These are phyloP conservation scores for Trametes maxima DNA, from an alignment of 768 basidiomycete species.

Conservation along the genomic window DNA sequence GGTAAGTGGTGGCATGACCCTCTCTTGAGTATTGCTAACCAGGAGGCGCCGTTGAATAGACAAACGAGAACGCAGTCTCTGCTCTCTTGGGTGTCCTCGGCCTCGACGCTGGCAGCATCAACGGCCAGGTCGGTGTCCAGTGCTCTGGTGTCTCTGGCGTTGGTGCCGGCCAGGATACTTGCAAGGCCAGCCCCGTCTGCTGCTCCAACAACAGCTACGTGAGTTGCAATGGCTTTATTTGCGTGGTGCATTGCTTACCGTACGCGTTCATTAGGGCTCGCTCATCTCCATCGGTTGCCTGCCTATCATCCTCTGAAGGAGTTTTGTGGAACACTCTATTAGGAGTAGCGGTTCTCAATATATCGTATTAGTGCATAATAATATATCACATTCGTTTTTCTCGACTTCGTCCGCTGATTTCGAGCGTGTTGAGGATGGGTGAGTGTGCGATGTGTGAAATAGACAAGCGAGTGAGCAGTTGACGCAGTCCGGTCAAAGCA, in stretches of 20 bases:
- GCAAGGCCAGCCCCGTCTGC: conserved; percentile 26
- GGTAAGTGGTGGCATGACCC: background rate
- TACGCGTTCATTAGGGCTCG: conserved; percentile 3
- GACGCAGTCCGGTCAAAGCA: no score
- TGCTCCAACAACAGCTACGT: conserved; percentile 31
- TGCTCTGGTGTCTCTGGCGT: conserved; percentile 30
- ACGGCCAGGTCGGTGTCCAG: conserved; percentile 27
- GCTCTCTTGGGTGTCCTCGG: conserved; percentile 27
- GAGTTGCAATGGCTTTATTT: background rate
- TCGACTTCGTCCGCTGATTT: no score
- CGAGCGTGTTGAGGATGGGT: no score
- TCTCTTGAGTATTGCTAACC: background rate
- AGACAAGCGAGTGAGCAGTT: no score
- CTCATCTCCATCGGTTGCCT: conserved; percentile 24
- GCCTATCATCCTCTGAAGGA: conserved; percentile 16
- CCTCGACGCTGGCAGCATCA: conserved; percentile 20
- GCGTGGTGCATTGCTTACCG: background rate
- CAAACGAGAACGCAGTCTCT: conserved; percentile 10
- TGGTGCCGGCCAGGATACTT: conserved; percentile 19
- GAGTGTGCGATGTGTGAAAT: no score
- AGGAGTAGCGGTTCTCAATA: no score
- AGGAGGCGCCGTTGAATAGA: background rate
- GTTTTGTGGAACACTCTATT: no score
- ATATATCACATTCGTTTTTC: background rate
- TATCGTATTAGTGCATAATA: background rate